Conservation (phyloP, 2,329 filamentous ascomycete genomes). For the Ceratocystis ficicola region DNA sequence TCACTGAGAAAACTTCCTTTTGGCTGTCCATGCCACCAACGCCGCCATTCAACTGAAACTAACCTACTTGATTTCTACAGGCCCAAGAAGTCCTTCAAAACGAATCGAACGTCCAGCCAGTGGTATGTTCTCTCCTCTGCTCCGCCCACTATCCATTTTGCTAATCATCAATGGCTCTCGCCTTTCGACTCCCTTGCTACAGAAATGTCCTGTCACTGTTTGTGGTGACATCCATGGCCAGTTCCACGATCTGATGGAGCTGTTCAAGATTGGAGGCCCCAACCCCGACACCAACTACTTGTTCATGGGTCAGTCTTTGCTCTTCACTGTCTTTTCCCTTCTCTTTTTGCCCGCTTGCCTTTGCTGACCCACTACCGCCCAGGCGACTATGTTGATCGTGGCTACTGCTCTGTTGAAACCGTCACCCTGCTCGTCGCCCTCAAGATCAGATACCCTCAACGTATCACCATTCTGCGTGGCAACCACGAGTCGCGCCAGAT, state of each 20-base stretch:
- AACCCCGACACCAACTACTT: constrained; percentile 99
- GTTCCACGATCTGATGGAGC: constrained; percentile 97
- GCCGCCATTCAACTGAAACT: background rate
- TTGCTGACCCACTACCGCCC: background rate
- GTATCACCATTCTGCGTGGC: constrained; percentile 95
- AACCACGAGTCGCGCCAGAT: constrained; percentile 99
- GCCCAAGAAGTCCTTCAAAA: constrained; percentile 93
- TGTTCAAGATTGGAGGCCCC: constrained; percentile 96
- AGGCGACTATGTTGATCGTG: constrained; percentile 98
- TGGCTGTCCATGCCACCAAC: background rate
- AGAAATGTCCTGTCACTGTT: constrained; percentile 98
- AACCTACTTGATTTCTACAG: constrained; percentile 35
- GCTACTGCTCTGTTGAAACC: constrained; percentile 97
- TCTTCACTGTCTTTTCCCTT: background rate
- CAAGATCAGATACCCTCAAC: constrained; percentile 94
- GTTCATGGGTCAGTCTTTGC: constrained; percentile 68
- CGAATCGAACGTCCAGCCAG: constrained; percentile 96
- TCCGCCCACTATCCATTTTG: background rate
- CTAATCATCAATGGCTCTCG: background rate
- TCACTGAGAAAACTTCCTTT: background rate
- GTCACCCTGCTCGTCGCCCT: constrained; percentile 91
- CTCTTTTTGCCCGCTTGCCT: background rate
- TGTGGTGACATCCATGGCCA: constrained; percentile 99
- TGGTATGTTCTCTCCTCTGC: constrained; percentile 48
- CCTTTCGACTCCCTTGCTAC: constrained; percentile 11